Percentiles rank a stretch among this genome's conserved stretches.
Evolutionary conservation across 2,329 filamentous ascomycete species (phyloP).

Genomic region (Erysiphe pulchra): DNA sequence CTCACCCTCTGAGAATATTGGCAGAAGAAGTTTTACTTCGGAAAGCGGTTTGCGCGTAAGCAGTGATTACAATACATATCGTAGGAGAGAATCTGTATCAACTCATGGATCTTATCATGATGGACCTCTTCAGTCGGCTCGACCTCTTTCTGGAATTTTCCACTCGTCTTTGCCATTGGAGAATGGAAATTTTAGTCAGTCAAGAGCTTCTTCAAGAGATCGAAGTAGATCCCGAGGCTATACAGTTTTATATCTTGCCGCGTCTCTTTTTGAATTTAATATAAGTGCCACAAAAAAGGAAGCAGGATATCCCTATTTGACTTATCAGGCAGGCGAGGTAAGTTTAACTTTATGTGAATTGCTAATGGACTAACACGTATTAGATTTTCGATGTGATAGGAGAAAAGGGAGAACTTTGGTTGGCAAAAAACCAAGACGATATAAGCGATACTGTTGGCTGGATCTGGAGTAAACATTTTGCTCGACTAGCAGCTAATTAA

Average conservation of each 20-base stretch:
- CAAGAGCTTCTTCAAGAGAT: slow-evolving; percentile 33
- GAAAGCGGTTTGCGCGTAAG: slow-evolving; percentile 22
- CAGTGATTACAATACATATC: slow-evolving; percentile 19
- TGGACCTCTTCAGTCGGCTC: slow-evolving; percentile 7
- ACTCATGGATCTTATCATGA: slow-evolving; percentile 22
- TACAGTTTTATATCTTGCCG: slow-evolving; percentile 69
- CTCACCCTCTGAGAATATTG: slow-evolving; percentile 29
- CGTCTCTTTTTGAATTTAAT: slow-evolving; percentile 89
- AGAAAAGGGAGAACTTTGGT: slow-evolving; percentile 92
- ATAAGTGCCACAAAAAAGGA: slow-evolving; percentile 81
- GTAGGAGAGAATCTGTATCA: slow-evolving; percentile 28
- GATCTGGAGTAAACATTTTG: slow-evolving; percentile 99
- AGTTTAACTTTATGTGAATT: slow-evolving; percentile 9
- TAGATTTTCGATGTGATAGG: slow-evolving; percentile 77
- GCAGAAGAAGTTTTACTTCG: slow-evolving; percentile 32
- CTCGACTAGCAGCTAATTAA: slow-evolving; percentile 21
- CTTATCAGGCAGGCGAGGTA: slow-evolving; percentile 81
- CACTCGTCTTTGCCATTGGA: slow-evolving; percentile 72
- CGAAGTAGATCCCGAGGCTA: slow-evolving; percentile 27
- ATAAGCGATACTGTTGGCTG: slow-evolving; percentile 55
- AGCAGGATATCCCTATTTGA: slow-evolving; percentile 84
- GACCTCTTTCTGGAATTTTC: slow-evolving; percentile 52
- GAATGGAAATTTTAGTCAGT: slow-evolving; percentile 26
- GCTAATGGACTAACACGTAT: neutral
- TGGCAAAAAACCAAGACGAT: slow-evolving; percentile 94